Base-by-base conservation (phyloP, 2,329 filamentous ascomycete species). In the Colletotrichum paranaense region DNA sequence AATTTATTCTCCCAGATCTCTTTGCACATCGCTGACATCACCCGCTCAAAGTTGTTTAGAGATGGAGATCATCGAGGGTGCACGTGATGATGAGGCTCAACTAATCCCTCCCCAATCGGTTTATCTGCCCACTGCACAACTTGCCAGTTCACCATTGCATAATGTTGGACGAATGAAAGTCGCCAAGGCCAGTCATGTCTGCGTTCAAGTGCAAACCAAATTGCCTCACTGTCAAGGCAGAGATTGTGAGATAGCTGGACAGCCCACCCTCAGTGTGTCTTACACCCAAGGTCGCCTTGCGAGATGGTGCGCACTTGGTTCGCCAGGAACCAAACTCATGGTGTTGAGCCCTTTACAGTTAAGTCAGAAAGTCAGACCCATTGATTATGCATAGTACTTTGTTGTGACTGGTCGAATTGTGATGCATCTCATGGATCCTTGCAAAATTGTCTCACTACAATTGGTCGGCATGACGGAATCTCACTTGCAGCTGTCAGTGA, bases 351-450 rank as follows among this genome's bases (percentile, higher is more conserved):
- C 3, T 12, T 12, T 14, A 26, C 55, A 3, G 22, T 2, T 19
- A 53, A 22, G 8, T 28, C 49, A 11, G 38, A 19, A 46, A 19
- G 42, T n/a, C 14, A 46, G 42, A 46, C 35, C 67, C 32, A 24
- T 57, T 16, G 1, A n/a, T 56, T 35, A 57, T 69, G 67, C 53
- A 69, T 14, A 28, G 67, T 69, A 58, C 59, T 69, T 69, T 58
- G 2, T 52, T 14, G 24, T 64, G 67, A 69, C 12, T 64, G 67
- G 59, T 22, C 32, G 8, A 16, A n/a, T 8, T 22, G 3, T 4
- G 7, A n/a, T 26, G 16, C n/a, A 7, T 7, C 26, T 52, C 14
- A 53, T 46, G 16, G 4, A 12, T 46, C 67, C 49, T 52, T 56
- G 52, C 28, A n/a, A 22, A 24, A 24, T 7, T 3, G 24, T 4